Base-by-base conservation (phyloP, 495 filamentous ascomycete genomes). In the Rusavskia elegans region DNA sequence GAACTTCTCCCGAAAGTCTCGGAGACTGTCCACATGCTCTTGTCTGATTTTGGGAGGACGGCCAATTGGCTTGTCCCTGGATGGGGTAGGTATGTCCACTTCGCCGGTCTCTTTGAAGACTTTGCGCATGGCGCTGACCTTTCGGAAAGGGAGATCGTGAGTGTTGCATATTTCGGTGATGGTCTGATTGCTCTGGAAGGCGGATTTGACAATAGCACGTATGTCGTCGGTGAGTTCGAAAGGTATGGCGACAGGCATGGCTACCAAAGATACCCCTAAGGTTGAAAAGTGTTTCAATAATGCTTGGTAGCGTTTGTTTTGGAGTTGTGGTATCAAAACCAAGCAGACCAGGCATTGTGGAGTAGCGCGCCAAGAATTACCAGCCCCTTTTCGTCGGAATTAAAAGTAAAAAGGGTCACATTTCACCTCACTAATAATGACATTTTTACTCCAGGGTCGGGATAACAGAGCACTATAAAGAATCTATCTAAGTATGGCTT, bases 91-190 rank as follows among this genome's bases (percentile, higher is more conserved):
- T 7, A 55, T 21, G 25, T 27, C 45, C 25, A 60, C 58, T 35
- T 60, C 58, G 38, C 58, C 58, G 8, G 42, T 49, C 32, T 57
- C 42, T 16, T 53, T 35, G 48, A 42, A 60, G 27, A 45, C 37
- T 37, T 51, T 51, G 27, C 49, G 44, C 58, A 60, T 57, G 17
- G 49, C 41, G 40, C 55, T 45, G 30, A 51, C 48, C 50, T 57
- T 57, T 1, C 38, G 25, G 10, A 50, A 38, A 6, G 55, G 53
- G 29, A 57, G 49, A 21, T 16, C 4, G 16, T 57, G 45, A 13
- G 23, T 45, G 32, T 40, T 13, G 38, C 25, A 44, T 16, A 57
- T 45, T 25, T 48, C 41, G 48, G 30, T 30, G 20, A 50, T 50
- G 32, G 29, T 38, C 16, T 41, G 29, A 21, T 35, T 48, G 25